Conservation (phyloP, 805 yeast genomes). For the Myxozyma kluyveri region DNA sequence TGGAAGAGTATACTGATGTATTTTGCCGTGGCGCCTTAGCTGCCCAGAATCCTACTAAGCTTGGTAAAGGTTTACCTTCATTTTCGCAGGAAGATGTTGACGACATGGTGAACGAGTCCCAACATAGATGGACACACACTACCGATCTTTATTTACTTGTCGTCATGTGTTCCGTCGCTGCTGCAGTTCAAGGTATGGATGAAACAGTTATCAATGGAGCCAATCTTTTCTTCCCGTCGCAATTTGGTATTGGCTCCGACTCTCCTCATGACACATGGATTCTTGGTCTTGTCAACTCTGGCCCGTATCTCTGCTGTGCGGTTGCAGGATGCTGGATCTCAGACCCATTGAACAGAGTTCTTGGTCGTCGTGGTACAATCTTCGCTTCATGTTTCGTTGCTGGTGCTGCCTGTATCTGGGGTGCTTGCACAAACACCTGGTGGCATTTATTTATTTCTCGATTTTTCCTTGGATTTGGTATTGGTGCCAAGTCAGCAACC, state of each 20-base stretch:
- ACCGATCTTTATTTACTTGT: constrained; percentile 46
- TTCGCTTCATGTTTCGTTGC: constrained; percentile 58
- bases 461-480: constrained; percentile 59
- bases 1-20: constrained; percentile 32
- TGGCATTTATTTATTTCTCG: constrained; percentile 60
- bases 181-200: constrained; percentile 73
- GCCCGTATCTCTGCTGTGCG: constrained; percentile 63
- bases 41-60: constrained; percentile 47
- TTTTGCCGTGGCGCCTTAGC: constrained; percentile 52
- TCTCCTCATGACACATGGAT: constrained; percentile 41
- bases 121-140: constrained; percentile 49
- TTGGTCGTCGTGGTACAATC: constrained; percentile 62
- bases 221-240: constrained; percentile 50
- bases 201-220: constrained; percentile 72
- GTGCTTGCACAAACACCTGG: constrained; percentile 60
- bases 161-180: constrained; percentile 62
- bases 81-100: constrained; percentile 39
- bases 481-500: constrained; percentile 65
- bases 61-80: constrained; percentile 36
- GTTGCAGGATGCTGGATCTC: constrained; percentile 56
- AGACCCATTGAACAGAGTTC: constrained; percentile 48
- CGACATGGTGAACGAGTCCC: constrained; percentile 45
- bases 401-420: constrained; percentile 61
- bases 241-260: constrained; percentile 45
- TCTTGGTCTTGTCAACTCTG: constrained; percentile 62